Evolutionary conservation across 73 alveolate genomes (phyloP), one percentile per base, ranked within the genome.

Genomic region (Durusdinium trenchii): DNA sequence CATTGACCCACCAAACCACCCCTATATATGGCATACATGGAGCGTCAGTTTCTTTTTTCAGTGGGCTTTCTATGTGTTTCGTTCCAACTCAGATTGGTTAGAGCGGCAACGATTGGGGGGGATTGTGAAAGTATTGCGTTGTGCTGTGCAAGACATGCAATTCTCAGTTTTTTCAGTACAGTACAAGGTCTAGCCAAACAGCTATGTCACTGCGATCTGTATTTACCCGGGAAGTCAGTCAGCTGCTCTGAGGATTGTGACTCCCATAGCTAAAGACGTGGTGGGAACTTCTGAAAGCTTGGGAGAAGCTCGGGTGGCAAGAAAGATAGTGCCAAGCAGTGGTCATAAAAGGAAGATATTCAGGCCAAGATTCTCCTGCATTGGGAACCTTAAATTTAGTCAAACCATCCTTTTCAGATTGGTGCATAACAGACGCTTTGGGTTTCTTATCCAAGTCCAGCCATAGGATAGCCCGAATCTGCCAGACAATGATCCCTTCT

Each of bases 271-370:
- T 23, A n/a, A n/a, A n/a, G 30, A 60, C 79, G n/a, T 64, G 28
- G 28, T 43, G 45, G n/a, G 79, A 30, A 43, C 79, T 64, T 64
- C 79, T 38, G 79, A 30, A 64, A 43, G n/a, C 36, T 26, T 64
- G 79, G 79, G 79, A 18, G 79, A 64, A 64, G 79, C 79, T 64
- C 79, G 79, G 79, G 79, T 43, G 28, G 79, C 28, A 64, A 64
- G 79, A 18, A n/a, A 32, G 28, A 32, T 10, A 12, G 28, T 64
- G 46, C 42, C n/a, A 7, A 43, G n/a, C 9, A 60, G 18, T 26
- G 79, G 45, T 3, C 79, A 32, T 38, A 43, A 38, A 18, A 64
- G 79, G 79, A 64, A 7, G 26, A 30, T 64, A 18, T 18, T 64
- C 10, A 43, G 28, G 79, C 42, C 79, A 38, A 64, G 79, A 32